Evolutionary conservation across 75 land plant genomes (phyloP).

Genomic region (Pinus albicaulis): DNA sequence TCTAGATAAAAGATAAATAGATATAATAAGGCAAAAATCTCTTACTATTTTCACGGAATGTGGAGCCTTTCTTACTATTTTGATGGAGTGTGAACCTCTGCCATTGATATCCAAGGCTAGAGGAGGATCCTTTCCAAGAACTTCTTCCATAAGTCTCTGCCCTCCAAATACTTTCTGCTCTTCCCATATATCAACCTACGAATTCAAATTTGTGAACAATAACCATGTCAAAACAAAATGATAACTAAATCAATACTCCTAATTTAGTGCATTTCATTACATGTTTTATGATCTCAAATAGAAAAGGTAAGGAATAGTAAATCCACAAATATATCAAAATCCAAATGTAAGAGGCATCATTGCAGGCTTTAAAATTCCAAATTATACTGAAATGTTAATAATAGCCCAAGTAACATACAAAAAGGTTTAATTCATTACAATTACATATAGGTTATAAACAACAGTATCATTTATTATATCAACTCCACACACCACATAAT

Average conservation of each 20-base stretch:
- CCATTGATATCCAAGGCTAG: constrained; percentile 41
- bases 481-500: too few relatives aligned
- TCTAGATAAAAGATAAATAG: background rate
- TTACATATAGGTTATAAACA: too few relatives aligned
- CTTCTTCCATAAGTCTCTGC: constrained; percentile 73
- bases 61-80: constrained; percentile 58
- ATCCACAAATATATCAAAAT: background rate
- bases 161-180: constrained; percentile 92
- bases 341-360: background rate
- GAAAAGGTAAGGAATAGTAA: background rate
- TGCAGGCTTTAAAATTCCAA: too few relatives aligned
- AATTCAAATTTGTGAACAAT: background rate
- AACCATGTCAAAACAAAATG: background rate
- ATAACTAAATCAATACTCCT: background rate
- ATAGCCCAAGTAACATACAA: background rate
- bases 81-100: constrained; percentile 49
- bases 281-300: background rate
- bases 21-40: constrained; percentile 4
- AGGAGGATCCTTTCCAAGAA: constrained; percentile 58
- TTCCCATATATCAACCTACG: constrained; percentile 89
- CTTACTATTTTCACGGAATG: constrained; percentile 62
- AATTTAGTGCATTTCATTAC: background rate
- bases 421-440: background rate
- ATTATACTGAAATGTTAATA: background rate
- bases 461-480: too few relatives aligned